Evolutionary conservation across 139 green algal species (phyloP).

Genomic region (Axilococcus clingmanii): DNA sequence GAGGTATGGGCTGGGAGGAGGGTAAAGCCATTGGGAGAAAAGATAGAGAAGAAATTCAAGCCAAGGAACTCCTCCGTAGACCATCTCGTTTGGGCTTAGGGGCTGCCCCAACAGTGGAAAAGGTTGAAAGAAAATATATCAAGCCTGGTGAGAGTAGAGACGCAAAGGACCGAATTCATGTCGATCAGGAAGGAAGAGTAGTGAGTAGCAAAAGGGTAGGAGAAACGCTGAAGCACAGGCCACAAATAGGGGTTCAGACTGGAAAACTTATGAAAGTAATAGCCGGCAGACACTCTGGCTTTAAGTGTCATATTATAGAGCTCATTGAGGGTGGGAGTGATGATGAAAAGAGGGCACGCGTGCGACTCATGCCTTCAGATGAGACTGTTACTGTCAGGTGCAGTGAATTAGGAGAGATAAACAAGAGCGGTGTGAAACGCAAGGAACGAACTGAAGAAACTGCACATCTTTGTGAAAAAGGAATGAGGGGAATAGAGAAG

Average conservation of each 20-base stretch:
- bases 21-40: conserved; percentile 60
- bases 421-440: neutral
- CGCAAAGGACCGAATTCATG: conserved; percentile 41
- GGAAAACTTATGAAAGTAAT: conserved; percentile 42
- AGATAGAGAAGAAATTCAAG: conserved; percentile 40
- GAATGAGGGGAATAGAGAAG: conserved; percentile 2
- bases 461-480: neutral
- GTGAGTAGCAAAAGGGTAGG: too few relatives aligned
- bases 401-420: conserved; percentile 35
- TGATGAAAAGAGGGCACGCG: too few relatives aligned
- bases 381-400: conserved; percentile 34
- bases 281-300: conserved; percentile 42
- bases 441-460: conserved; percentile 1
- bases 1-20: conserved; percentile 71
- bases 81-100: conserved; percentile 53
- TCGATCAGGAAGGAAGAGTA: conserved; percentile 1
- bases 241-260: conserved; percentile 9
- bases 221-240: conserved; percentile 49
- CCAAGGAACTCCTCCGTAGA: conserved; percentile 50
- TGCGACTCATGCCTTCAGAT: conserved; percentile 29
- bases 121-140: conserved; percentile 24
- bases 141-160: conserved; percentile 24
- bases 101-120: conserved; percentile 31
- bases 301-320: conserved; percentile 41
- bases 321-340: conserved; percentile 21